A percentile compares a stretch with the other conserved stretches of the same genome.
Evolutionary conservation across 139 green algal species (phyloP).

Genomic region (Tetradesmus lagerheimii): DNA sequence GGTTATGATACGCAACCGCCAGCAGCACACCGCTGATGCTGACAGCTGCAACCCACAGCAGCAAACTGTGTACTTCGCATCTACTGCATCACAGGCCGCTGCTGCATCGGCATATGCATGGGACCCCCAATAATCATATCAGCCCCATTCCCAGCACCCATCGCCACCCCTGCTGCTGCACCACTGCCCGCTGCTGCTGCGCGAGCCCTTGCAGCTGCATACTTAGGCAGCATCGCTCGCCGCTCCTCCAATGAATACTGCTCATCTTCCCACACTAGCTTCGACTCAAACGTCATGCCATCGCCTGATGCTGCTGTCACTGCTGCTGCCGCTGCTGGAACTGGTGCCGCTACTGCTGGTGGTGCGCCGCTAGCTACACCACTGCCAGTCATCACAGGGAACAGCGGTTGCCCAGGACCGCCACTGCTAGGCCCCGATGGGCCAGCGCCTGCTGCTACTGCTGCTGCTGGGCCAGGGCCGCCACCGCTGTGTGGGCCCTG

Average conservation of each 20-base stretch:
- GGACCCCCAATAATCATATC: neutral
- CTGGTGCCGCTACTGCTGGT: neutral
- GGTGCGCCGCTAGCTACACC: constrained; percentile 12
- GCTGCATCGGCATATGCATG: too few species aligned
- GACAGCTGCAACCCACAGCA: neutral
- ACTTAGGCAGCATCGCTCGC: constrained; percentile 60
- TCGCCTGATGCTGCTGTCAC: neutral
- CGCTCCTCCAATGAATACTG: constrained; percentile 67
- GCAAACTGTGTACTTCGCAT: too few species aligned
- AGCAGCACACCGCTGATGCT: too few species aligned
- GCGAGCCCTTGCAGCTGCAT: constrained; percentile 36
- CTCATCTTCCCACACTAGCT: constrained; percentile 69
- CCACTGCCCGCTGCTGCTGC: constrained; percentile 24
- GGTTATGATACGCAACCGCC: too few species aligned
- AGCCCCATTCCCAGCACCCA: neutral
- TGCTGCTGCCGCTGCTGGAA: neutral
- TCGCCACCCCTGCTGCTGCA: neutral
- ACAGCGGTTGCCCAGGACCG: constrained; percentile 14
- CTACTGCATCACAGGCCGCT: too few species aligned
- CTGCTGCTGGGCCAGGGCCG: neutral
- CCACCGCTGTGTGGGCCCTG: neutral
- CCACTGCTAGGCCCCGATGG: neutral
- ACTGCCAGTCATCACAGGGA: constrained; percentile 7
- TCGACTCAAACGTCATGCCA: constrained; percentile 7
- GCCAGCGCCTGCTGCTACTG: neutral